These are phyloP conservation scores for Begonia loranthoides DNA, from an alignment of 306 rosid species.

Conservation along the genomic window DNA sequence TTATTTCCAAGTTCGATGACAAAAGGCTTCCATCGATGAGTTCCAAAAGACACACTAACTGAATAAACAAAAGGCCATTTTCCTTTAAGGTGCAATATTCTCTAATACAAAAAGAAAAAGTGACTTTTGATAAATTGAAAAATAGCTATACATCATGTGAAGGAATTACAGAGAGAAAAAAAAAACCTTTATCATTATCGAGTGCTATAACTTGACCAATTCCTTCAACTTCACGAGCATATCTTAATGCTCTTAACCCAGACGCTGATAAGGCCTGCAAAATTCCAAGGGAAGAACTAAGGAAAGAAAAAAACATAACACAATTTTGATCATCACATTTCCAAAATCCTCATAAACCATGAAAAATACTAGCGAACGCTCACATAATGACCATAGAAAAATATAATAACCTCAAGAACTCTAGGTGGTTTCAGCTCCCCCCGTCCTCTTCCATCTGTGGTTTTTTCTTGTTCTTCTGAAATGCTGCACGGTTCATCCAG, in stretches of 20 bases:
- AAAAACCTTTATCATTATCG: conserved; percentile 76
- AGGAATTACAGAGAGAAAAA: too few relatives aligned
- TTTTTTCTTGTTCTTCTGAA: conserved; percentile 27
- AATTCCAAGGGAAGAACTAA: conserved; percentile 8
- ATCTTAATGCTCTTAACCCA: conserved; percentile 91
- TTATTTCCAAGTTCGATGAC: too few relatives aligned
- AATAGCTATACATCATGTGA: too few relatives aligned
- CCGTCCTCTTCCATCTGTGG: conserved; percentile 40
- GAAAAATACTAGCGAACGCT: conserved; percentile 1
- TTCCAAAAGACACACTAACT: not conserved
- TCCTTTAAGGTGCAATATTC: too few relatives aligned
- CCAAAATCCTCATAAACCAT: not conserved
- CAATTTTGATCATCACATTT: not conserved
- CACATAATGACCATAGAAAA: not conserved
- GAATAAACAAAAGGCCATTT: not conserved
- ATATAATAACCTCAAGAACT: conserved; percentile 72
- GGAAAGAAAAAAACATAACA: conserved; percentile 8
- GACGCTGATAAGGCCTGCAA: conserved; percentile 90
- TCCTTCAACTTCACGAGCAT: conserved; percentile 89
- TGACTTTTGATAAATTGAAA: too few relatives aligned
- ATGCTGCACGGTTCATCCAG: conserved; percentile 34
- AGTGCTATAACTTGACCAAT: conserved; percentile 91
- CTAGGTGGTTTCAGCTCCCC: conserved; percentile 54
- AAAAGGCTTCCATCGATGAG: not conserved
- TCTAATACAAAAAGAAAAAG: too few relatives aligned